phyloP scores from a whole-genome alignment of 192 early-diverging fungal species.

The Diversispora epigaea region DNA sequence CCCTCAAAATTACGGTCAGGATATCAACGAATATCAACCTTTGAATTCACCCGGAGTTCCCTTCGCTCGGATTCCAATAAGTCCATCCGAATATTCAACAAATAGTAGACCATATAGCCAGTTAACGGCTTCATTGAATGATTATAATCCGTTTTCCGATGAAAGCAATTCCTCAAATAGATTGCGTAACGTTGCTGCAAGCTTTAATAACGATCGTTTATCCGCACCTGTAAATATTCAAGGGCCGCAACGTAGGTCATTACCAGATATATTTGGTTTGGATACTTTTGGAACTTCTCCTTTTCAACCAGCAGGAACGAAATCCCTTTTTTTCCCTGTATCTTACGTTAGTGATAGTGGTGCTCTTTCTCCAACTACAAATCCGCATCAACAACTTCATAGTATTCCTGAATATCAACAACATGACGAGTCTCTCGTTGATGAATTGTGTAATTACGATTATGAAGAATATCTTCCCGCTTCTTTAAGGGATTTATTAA shows the following conservation, averaged over 20 bases:
- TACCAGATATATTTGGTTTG: conserved; percentile 44
- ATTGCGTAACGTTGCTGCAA: neutral
- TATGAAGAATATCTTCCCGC: conserved; percentile 51
- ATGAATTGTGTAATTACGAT: conserved; percentile 22
- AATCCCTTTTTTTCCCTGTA: conserved; percentile 40
- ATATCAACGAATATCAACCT: conserved; percentile 28
- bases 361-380: conserved; percentile 33
- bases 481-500: conserved; percentile 56
- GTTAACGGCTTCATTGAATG: conserved; percentile 32
- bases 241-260: conserved; percentile 36
- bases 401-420: conserved; percentile 41
- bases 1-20: conserved; percentile 22
- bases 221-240: conserved; percentile 43
- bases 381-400: conserved; percentile 38
- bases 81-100: conserved; percentile 14
- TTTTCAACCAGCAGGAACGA: conserved; percentile 38
- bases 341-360: conserved; percentile 37
- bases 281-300: conserved; percentile 36
- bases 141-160: conserved; percentile 1
- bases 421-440: conserved; percentile 8
- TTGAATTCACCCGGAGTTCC: conserved; percentile 21
- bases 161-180: neutral
- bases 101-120: conserved; percentile 17
- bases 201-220: conserved; percentile 37
- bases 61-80: conserved; percentile 33